Evolutionary conservation across 192 early-diverging fungal genomes (phyloP).

Genomic region (Entrophospora sp.): DNA sequence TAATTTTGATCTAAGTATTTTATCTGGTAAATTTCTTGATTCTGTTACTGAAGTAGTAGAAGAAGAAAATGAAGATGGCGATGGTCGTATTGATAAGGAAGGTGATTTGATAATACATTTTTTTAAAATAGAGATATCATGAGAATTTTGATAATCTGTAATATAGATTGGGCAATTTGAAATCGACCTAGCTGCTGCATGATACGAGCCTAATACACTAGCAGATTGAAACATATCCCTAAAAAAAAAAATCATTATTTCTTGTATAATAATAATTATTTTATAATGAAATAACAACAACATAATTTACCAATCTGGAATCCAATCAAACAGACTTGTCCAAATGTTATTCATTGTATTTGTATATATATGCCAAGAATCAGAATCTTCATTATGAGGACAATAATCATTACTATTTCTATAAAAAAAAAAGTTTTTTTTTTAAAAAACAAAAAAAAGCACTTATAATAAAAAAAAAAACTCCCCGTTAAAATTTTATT

Average conservation of each 20-base stretch:
- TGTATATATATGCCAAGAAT: constrained; percentile 49
- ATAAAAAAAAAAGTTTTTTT: too few species aligned
- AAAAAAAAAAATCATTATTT: background rate
- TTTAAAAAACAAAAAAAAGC: too few species aligned
- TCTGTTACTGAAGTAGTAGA: background rate
- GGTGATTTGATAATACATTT: constrained; percentile 4
- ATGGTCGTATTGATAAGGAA: background rate
- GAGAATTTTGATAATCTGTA: constrained; percentile 28
- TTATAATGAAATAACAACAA: too few species aligned
- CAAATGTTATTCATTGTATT: constrained; percentile 44
- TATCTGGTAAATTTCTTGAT: background rate
- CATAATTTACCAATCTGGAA: constrained; percentile 33
- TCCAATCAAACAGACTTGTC: constrained; percentile 25
- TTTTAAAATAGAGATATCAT: constrained; percentile 2
- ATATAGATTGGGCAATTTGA: constrained; percentile 51
- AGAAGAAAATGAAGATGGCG: background rate
- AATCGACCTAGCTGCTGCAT: constrained; percentile 39
- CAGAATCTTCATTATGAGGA: constrained; percentile 34
- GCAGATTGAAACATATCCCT: constrained; percentile 50
- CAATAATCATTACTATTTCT: constrained; percentile 52
- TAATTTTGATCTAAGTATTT: constrained; percentile 17
- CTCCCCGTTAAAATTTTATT: background rate
- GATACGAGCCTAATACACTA: constrained; percentile 32
- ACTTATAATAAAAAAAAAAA: too few species aligned
- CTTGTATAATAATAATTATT: too few species aligned